Base-by-base conservation (phyloP, 306 rosid species). In the Cucurbita pepo region DNA sequence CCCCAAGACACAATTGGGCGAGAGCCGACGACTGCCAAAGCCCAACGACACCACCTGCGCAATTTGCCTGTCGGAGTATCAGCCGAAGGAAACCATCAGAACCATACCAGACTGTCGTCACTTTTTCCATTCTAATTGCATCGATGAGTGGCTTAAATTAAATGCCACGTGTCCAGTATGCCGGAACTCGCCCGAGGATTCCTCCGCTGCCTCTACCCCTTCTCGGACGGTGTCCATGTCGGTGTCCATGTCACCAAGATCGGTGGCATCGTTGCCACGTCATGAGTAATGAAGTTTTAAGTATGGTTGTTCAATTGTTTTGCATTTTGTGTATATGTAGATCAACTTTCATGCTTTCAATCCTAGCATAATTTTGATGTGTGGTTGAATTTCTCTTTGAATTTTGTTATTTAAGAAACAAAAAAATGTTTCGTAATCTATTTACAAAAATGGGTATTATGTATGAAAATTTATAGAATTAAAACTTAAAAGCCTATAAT, bases 71-170 rank as follows among this genome's bases (percentile, higher is more conserved):
- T 61, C 83, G 1, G 95, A 92, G 53, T 90, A 90, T 21, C 79
- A 90, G 50, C 74, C 95, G 8, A 88, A 81, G 53, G 92, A 92
- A 38, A 71, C 77, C 0, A 47, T 92, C 30, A 81, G 96, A 76
- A 82, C 85, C 48, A 89, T 92, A 57, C 96, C 95, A 0, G 83
- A 84, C 11, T 92, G 96, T 53, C 80, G 71, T 38, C 97, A 88
- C 52, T 85, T 86, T 72, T 92, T 88, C 76, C 96, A 89, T 71
- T 86, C 75, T 15, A 58, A 53, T 6, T 89, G 95, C 62, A 71
- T 89, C 8, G 96, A 92, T 30, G 88, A 82, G 18, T 92, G 96
- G 97, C 92, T 89, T 21, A 86, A 75, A 76, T 71, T 86, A 84
- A 90, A 84, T 21, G 85, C 87, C 22, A 78, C 97, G 0, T 92